Evolutionary conservation across 371 early-diverging fungal genomes (phyloP).

Genomic region (Rhizopus delemar): DNA sequence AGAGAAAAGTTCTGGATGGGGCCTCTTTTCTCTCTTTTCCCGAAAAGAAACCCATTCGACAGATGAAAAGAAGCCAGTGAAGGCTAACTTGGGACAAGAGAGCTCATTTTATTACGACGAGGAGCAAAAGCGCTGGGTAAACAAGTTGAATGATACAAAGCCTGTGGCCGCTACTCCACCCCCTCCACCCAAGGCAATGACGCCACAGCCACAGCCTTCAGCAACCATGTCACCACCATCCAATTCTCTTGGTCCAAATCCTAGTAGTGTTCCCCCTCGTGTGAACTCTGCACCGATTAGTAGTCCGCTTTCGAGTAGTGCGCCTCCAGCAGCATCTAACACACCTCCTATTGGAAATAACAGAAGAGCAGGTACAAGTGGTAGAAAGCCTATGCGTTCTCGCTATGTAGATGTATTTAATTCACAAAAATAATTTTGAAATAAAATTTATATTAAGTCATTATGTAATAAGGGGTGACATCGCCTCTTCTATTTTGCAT

Average conservation of each 20-base stretch:
- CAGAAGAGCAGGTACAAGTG: slow-evolving; percentile 30
- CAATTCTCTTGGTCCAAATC: slow-evolving; percentile 7
- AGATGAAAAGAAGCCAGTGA: slow-evolving; percentile 52
- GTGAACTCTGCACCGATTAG: slow-evolving; percentile 33
- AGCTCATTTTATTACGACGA: slow-evolving; percentile 71
- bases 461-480: too few relatives aligned
- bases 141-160: slow-evolving; percentile 40
- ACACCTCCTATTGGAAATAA: slow-evolving; percentile 32
- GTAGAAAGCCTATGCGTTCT: slow-evolving; percentile 47
- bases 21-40: slow-evolving; percentile 51
- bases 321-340: slow-evolving; percentile 23
- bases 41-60: slow-evolving; percentile 40
- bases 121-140: slow-evolving; percentile 61
- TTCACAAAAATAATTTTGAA: slow-evolving; percentile 31
- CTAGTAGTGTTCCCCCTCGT: slow-evolving; percentile 27
- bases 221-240: background rate
- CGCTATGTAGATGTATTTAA: slow-evolving; percentile 56
- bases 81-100: slow-evolving; percentile 72
- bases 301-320: slow-evolving; percentile 10
- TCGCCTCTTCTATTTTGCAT: too few relatives aligned
- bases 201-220: slow-evolving; percentile 12
- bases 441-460: slow-evolving; percentile 5
- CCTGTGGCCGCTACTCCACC: slow-evolving; percentile 34
- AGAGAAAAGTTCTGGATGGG: slow-evolving; percentile 45
- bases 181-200: slow-evolving; percentile 26